These are phyloP conservation scores for Acer yangbiense DNA, from an alignment of 345 rosid genomes.

Conservation along the genomic window DNA sequence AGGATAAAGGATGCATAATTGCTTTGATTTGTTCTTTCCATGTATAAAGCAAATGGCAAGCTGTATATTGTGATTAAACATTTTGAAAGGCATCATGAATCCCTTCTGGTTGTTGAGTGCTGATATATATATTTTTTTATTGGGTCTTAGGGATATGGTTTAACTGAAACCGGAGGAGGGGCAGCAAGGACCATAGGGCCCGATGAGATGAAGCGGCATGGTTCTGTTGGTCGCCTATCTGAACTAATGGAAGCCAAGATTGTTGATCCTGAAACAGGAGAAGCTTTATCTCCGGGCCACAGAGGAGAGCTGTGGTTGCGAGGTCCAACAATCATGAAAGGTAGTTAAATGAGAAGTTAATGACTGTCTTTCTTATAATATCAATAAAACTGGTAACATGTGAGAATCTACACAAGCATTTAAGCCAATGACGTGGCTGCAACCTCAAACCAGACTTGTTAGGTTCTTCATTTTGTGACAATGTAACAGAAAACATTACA, in stretches of 20 bases:
- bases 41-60: background rate
- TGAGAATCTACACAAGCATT: background rate
- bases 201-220: slow-evolving; percentile 52
- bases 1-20: background rate
- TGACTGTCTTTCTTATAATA: background rate
- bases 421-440: background rate
- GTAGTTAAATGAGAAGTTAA: slow-evolving; percentile 29
- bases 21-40: background rate
- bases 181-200: slow-evolving; percentile 50
- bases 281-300: slow-evolving; percentile 69
- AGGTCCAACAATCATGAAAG: slow-evolving; percentile 79
- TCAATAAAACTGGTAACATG: background rate
- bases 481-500: background rate
- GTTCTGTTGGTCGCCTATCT: slow-evolving; percentile 77
- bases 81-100: background rate
- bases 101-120: background rate
- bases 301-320: slow-evolving; percentile 92
- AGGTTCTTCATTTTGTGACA: background rate
- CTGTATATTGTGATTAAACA: background rate
- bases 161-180: slow-evolving; percentile 82
- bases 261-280: slow-evolving; percentile 74
- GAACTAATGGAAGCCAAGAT: slow-evolving; percentile 78
- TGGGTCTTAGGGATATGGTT: slow-evolving; percentile 77
- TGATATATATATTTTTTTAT: background rate
- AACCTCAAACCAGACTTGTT: background rate